Percentiles rank a stretch among this genome's conserved stretches.
Evolutionary conservation across 1,284 basidiomycete species (phyloP).

Genomic region (Microbotryomycetes sp.): DNA sequence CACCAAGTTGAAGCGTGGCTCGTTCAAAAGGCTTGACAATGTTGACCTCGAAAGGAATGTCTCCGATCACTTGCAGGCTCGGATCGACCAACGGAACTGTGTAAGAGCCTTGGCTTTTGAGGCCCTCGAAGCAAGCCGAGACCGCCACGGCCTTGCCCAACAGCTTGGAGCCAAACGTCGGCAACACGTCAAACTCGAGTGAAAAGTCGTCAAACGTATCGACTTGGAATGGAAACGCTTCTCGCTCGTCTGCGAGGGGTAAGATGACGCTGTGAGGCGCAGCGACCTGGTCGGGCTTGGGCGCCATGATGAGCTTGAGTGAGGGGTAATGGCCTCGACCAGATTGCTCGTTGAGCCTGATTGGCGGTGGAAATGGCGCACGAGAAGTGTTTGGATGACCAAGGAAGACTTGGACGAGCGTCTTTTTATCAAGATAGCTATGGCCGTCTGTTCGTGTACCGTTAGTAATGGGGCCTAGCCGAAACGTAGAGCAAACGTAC

Average conservation of each 20-base stretch:
- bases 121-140: conserved; percentile 61
- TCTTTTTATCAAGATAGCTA: conserved; percentile 73
- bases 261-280: conserved; percentile 75
- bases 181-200: conserved; percentile 91
- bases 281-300: conserved; percentile 65
- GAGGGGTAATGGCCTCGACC: conserved; percentile 50
- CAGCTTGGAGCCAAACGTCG: conserved; percentile 96
- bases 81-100: conserved; percentile 84
- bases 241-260: conserved; percentile 69
- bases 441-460: conserved; percentile 54
- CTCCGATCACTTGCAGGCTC: conserved; percentile 87
- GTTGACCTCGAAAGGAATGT: conserved; percentile 84
- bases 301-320: conserved; percentile 87
- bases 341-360: conserved; percentile 46
- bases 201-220: conserved; percentile 63
- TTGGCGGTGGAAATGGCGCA: conserved; percentile 26
- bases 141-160: conserved; percentile 88
- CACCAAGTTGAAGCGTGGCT: conserved; percentile 91
- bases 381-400: conserved; percentile 51
- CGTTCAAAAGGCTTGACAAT: conserved; percentile 86
- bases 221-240: conserved; percentile 85
- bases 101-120: conserved; percentile 48
- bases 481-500: not conserved
- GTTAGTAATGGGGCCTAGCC: no score
- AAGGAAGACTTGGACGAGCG: conserved; percentile 78